Conservation (phyloP, 73 alveolate species). For the Loxodes magnus region DNA sequence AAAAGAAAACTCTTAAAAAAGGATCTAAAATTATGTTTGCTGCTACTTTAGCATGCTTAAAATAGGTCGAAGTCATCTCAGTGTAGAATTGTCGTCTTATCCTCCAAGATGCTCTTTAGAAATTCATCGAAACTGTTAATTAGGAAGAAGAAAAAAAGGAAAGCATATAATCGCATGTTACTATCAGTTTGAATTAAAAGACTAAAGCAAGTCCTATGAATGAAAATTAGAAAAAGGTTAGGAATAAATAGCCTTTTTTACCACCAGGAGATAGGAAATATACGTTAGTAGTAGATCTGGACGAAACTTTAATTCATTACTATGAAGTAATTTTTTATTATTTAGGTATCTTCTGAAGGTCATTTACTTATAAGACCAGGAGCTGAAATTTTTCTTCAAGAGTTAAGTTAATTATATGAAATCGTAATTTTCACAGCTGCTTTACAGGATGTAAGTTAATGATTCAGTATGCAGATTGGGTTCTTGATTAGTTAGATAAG, state of each 20-base stretch:
- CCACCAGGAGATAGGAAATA: conserved; percentile 10
- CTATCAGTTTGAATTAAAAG: conserved; percentile 1
- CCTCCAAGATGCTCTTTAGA: background rate
- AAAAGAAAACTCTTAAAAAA: background rate
- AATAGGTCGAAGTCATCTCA: too few species aligned
- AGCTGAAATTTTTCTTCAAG: conserved; percentile 76
- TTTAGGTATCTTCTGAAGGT: conserved; percentile 74
- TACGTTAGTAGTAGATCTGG: conserved; percentile 36
- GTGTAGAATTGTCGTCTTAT: background rate
- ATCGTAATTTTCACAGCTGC: conserved; percentile 97
- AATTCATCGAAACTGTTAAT: background rate
- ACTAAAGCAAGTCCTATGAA: background rate
- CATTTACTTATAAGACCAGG: conserved; percentile 83
- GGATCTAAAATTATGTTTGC: too few species aligned
- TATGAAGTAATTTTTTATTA: conserved; percentile 35
- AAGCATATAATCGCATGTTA: background rate
- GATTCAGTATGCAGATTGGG: conserved; percentile 88
- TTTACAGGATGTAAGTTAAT: conserved; percentile 40
- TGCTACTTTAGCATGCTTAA: too few species aligned
- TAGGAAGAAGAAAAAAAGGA: background rate
- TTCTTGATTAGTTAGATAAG: conserved; percentile 80
- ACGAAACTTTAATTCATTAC: conserved; percentile 37
- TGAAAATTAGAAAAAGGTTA: background rate
- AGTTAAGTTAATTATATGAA: conserved; percentile 77
- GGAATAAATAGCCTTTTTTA: conserved; percentile 24